Evolutionary conservation across 2,329 filamentous ascomycete genomes (phyloP).

Genomic region (Alternaria arbusti): DNA sequence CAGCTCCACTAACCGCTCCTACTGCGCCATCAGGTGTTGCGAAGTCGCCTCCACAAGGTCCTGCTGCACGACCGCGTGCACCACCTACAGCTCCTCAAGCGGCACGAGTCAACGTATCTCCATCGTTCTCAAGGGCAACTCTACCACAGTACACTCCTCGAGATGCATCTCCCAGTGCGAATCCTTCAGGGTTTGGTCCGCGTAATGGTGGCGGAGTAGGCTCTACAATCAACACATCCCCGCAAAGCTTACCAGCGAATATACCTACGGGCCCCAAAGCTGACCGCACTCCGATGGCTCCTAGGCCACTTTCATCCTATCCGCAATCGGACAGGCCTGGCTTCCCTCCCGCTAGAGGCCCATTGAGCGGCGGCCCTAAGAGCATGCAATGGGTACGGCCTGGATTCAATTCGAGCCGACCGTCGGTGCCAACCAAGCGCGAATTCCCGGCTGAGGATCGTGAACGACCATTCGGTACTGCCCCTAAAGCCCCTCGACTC

Average conservation of each 20-base stretch:
- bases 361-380: conserved; percentile 42
- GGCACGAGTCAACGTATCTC: conserved; percentile 39
- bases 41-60: conserved; percentile 40
- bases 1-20: conserved; percentile 10
- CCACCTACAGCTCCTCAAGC: conserved; percentile 46
- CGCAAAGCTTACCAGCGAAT: conserved; percentile 43
- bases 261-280: conserved; percentile 52
- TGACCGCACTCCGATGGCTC: conserved; percentile 38
- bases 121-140: conserved; percentile 39
- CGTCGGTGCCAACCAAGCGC: conserved; percentile 53
- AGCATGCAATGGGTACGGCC: conserved; percentile 54
- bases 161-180: conserved; percentile 37
- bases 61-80: conserved; percentile 32
- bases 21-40: conserved; percentile 18
- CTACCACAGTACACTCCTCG: conserved; percentile 31
- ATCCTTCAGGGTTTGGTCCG: conserved; percentile 33
- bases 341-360: conserved; percentile 38
- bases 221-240: conserved; percentile 42
- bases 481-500: conserved; percentile 44
- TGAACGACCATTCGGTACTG: conserved; percentile 41
- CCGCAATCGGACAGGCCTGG: conserved; percentile 34
- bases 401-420: conserved; percentile 42
- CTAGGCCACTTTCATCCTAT: conserved; percentile 41
- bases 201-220: conserved; percentile 27
- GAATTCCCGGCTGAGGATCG: conserved; percentile 54